Base-by-base conservation (phyloP, 2,329 filamentous ascomycete genomes). In the Penicillium concentricum region DNA sequence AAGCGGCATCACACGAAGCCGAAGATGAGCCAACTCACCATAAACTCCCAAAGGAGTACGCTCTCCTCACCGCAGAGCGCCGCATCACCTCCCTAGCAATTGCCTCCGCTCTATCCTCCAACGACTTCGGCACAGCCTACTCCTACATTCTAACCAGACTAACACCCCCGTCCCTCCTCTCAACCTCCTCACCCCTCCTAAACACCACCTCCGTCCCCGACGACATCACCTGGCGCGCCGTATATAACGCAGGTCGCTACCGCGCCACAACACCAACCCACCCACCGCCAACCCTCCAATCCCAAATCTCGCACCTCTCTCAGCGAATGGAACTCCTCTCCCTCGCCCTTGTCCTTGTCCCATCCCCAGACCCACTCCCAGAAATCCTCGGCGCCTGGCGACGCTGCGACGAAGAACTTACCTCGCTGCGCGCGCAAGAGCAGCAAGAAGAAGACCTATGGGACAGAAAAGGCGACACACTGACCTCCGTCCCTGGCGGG, bases 271-370 rank as follows among this genome's bases (percentile, higher is more conserved):
- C 67, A 44, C 63, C 66, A 52, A 70, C 59, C 59, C 65, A 67
- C 52, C 60, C 28, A 59, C 72, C 57, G 10, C 61, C 56, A 44
- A 59, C 67, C 63, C 65, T 78, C 30, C 72, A 71, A 58, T 64
- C 75, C 60, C 69, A 80, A 65, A 78, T 87, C 22, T 78, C 80
- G 43, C 79, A 80, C 51, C 78, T 88, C 15, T 82, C 86, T 51
- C 84, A 87, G 68, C 79, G 85, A 48, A 86, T 86, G 78, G 85
- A 88, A 66, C 79, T 88, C 4, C 80, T 88, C 18, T 85, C 84
- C 6, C 79, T 86, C 49, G 81, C 85, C 2, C 76, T 88, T 5
- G 74, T 84, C n/a, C 79, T 87, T 10, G 82, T 83, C 2, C 85
- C 85, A 1, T 75, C 79, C 0, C 75, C 79, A 1, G 81, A 78